Conservation (phyloP, 257 asterid genomes). For the Solanum tarapatanum region DNA sequence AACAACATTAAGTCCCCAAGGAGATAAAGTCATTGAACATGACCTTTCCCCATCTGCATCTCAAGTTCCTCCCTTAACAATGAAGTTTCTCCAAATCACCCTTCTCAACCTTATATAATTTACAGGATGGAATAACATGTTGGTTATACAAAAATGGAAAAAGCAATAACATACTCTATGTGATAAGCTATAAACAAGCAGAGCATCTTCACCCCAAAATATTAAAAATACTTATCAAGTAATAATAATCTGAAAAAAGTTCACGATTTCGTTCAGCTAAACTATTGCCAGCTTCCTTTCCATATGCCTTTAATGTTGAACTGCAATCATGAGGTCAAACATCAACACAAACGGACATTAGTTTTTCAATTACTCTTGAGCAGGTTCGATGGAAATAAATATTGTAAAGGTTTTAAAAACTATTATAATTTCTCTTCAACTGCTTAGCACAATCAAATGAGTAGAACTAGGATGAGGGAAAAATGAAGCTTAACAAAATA, state of each 20-base stretch:
- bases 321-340: conserved; percentile 19
- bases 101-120: too few relatives aligned
- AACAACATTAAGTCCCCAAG: neutral
- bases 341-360: neutral
- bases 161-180: too few relatives aligned
- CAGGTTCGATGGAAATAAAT: neutral
- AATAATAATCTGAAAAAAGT: conserved; percentile 7
- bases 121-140: too few relatives aligned
- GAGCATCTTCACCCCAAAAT: too few relatives aligned
- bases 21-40: neutral
- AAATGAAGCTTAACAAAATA: too few relatives aligned
- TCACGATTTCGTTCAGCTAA: conserved; percentile 35
- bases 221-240: neutral
- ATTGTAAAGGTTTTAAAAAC: neutral
- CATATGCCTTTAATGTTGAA: conserved; percentile 20
- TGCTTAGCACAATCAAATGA: neutral
- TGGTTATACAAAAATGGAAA: too few relatives aligned
- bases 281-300: conserved; percentile 17
- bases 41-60: conserved; percentile 58
- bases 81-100: too few relatives aligned
- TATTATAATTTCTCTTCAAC: conserved; percentile 7
- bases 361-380: neutral
- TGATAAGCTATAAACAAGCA: too few relatives aligned
- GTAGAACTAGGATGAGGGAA: too few relatives aligned
- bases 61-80: conserved; percentile 11